Evolutionary conservation across 805 yeast genomes (phyloP).

Genomic region (Blastobotrys americana): DNA sequence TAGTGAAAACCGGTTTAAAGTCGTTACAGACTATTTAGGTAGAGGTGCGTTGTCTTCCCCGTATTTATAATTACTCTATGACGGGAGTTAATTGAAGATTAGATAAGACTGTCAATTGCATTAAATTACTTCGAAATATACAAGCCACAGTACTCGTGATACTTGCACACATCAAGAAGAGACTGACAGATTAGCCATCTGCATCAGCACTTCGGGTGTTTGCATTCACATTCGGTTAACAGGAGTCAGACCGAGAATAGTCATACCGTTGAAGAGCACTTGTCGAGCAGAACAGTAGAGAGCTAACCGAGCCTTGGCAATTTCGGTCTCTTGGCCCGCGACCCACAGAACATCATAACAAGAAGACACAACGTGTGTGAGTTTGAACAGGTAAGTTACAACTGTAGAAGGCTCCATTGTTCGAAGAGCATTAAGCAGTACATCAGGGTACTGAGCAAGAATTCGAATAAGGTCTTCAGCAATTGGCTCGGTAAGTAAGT

Average conservation of each 20-base stretch:
- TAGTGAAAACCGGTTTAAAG: slow-evolving; percentile 58
- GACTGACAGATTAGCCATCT: too few relatives aligned
- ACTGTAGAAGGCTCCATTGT: slow-evolving; percentile 89
- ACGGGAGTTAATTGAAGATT: too few relatives aligned
- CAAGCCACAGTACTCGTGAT: too few relatives aligned
- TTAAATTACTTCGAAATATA: too few relatives aligned
- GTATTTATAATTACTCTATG: too few relatives aligned
- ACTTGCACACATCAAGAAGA: too few relatives aligned
- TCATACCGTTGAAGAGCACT: slow-evolving; percentile 84
- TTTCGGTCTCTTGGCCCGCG: slow-evolving; percentile 82
- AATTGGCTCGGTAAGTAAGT: slow-evolving; percentile 59
- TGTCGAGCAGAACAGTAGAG: slow-evolving; percentile 84
- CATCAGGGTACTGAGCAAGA: slow-evolving; percentile 87
- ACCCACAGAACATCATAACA: slow-evolving; percentile 96
- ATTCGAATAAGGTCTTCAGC: slow-evolving; percentile 68
- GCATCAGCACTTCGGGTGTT: background rate
- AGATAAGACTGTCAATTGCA: too few relatives aligned
- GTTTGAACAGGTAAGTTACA: slow-evolving; percentile 85
- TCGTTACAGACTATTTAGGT: slow-evolving; percentile 75
- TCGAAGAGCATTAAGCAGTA: slow-evolving; percentile 70
- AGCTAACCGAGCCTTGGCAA: slow-evolving; percentile 88
- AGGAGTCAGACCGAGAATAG: slow-evolving; percentile 87
- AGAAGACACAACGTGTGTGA: slow-evolving; percentile 91
- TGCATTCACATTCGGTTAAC: slow-evolving; percentile 83
- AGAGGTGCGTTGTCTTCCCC: slow-evolving; percentile 51